A percentile compares a stretch with the other conserved stretches of the same genome.
Conservation (phyloP, 208 protist genomes). For the Trypanosoma lewisi region DNA sequence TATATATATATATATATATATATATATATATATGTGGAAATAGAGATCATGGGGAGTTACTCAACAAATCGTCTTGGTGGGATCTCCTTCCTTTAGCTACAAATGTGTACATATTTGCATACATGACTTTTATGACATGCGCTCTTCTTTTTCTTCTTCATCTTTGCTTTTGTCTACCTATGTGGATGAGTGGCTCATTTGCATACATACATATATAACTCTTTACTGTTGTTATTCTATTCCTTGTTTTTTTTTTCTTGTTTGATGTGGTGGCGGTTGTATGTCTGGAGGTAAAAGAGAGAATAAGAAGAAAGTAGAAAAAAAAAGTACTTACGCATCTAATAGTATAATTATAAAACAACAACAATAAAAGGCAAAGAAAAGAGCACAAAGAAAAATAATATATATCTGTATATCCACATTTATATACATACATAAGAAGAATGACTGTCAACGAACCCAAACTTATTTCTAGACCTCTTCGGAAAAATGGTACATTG, state of each 20-base stretch:
- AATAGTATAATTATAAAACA: neutral
- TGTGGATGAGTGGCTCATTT: neutral
- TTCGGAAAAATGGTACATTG: neutral
- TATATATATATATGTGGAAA: no score
- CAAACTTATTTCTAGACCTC: conserved; percentile 51
- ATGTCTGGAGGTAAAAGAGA: no score
- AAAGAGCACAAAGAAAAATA: neutral
- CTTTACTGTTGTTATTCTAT: neutral
- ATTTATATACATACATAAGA: conserved; percentile 14
- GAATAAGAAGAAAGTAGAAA: conserved; percentile 9
- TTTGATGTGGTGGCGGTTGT: no score
- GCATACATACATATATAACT: neutral
- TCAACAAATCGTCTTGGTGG: no score
- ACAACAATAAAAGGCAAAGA: conserved; percentile 2
- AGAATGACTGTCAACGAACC: conserved; percentile 44
- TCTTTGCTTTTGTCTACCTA: neutral
- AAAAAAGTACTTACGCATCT: neutral
- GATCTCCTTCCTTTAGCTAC: neutral
- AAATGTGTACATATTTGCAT: neutral
- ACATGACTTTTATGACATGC: neutral
- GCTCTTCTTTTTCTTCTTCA: neutral
- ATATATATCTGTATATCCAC: neutral
- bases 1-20: no score
- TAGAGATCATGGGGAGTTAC: no score
- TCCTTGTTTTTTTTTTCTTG: neutral